Evolutionary conservation across 192 early-diverging fungal species (phyloP).

Genomic region (Coemansia umbellata): DNA sequence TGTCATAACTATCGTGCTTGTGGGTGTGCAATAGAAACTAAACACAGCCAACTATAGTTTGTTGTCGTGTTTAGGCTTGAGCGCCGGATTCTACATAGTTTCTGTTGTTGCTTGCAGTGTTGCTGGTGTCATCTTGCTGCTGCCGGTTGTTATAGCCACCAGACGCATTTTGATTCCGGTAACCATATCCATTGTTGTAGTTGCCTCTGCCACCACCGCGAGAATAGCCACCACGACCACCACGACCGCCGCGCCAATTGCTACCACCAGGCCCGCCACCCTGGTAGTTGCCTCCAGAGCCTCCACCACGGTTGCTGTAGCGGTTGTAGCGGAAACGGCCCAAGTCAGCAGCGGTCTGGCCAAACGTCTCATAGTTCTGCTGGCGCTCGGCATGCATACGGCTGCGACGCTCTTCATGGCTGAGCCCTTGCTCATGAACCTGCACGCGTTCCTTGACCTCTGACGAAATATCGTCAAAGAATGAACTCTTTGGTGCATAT

Average conservation of each 20-base stretch:
- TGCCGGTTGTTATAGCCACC: slow-evolving; percentile 31
- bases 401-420: slow-evolving; percentile 64
- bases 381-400: slow-evolving; percentile 81
- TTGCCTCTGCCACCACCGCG: slow-evolving; percentile 40
- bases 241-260: slow-evolving; percentile 39
- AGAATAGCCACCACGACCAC: slow-evolving; percentile 45
- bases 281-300: slow-evolving; percentile 23
- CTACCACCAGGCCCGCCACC: slow-evolving; percentile 2
- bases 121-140: slow-evolving; percentile 7
- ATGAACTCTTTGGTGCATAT: slow-evolving; percentile 77
- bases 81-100: slow-evolving; percentile 1
- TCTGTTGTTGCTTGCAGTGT: background rate
- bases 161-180: slow-evolving; percentile 48
- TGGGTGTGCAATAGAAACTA: too few relatives aligned
- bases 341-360: slow-evolving; percentile 72
- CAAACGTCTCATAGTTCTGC: slow-evolving; percentile 97
- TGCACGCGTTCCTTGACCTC: slow-evolving; percentile 86
- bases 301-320: slow-evolving; percentile 54
- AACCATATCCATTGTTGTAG: slow-evolving; percentile 27
- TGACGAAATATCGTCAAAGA: slow-evolving; percentile 98
- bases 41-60: too few relatives aligned
- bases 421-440: slow-evolving; percentile 46
- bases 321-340: slow-evolving; percentile 55
- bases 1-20: too few relatives aligned
- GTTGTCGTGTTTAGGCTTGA: slow-evolving; percentile 3